Evolutionary conservation across 2,329 filamentous ascomycete genomes (phyloP).

Genomic region (Colletotrichum sp.): DNA sequence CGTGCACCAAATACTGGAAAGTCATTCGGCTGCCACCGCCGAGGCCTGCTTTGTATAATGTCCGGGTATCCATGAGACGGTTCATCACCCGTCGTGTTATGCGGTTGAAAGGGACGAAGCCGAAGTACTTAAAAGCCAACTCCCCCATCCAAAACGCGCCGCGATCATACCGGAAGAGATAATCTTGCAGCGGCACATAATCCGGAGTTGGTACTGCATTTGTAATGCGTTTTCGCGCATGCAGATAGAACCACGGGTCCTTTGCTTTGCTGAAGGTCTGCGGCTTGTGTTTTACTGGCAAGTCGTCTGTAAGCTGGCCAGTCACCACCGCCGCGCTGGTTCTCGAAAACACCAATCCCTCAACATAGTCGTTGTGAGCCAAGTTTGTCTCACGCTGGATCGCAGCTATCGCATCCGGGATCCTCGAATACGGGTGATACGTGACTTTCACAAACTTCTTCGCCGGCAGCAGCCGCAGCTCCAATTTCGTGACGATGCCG

Average conservation of each 20-base stretch:
- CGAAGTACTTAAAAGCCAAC: constrained; percentile 69
- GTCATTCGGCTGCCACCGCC: constrained; percentile 56
- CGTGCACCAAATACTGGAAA: constrained; percentile 68
- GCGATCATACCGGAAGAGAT: constrained; percentile 75
- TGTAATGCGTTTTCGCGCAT: constrained; percentile 43
- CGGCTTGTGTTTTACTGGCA: constrained; percentile 37
- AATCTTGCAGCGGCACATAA: constrained; percentile 67
- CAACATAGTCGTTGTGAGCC: constrained; percentile 66
- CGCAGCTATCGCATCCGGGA: constrained; percentile 41
- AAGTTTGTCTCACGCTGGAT: constrained; percentile 49
- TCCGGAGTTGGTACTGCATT: constrained; percentile 44
- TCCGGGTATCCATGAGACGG: constrained; percentile 65
- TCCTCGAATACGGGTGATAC: constrained; percentile 53
- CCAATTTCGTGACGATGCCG: constrained; percentile 69
- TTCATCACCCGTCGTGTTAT: constrained; percentile 67
- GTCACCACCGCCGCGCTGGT: constrained; percentile 63
- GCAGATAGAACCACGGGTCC: constrained; percentile 79
- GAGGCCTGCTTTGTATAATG: constrained; percentile 71
- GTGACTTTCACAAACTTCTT: constrained; percentile 61
- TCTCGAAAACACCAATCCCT: constrained; percentile 68
- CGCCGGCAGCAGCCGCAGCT: constrained; percentile 63
- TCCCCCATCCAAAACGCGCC: constrained; percentile 72
- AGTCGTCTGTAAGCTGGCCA: constrained; percentile 59
- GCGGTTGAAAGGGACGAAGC: constrained; percentile 65
- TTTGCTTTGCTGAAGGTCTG: constrained; percentile 58